A percentile compares a stretch with the other conserved stretches of the same genome.
phyloP scores from a whole-genome alignment of 805 yeast genomes.

The Ogataea polymorpha region DNA sequence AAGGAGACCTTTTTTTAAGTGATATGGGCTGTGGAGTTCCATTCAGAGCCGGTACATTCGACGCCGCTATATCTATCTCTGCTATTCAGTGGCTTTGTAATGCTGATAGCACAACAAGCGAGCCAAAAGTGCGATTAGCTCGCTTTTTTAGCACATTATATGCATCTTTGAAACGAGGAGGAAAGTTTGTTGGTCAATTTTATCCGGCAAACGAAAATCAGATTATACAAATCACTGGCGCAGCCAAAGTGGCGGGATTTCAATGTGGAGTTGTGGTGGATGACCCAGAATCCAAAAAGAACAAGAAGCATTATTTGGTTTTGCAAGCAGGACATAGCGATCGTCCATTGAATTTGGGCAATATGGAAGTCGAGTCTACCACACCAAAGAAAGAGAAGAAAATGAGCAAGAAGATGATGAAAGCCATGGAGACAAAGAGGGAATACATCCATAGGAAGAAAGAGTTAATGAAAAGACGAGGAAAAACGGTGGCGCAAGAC shows the following conservation, averaged over 20 bases:
- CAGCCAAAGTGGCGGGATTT: conserved; percentile 93
- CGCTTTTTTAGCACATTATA: conserved; percentile 85
- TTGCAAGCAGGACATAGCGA: conserved; percentile 83
- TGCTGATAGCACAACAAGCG: conserved; percentile 79
- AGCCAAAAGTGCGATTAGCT: conserved; percentile 78
- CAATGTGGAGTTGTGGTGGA: conserved; percentile 94
- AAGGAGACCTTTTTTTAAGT: conserved; percentile 86
- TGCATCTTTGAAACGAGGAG: conserved; percentile 86
- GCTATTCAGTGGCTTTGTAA: conserved; percentile 98
- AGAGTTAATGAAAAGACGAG: conserved; percentile 88
- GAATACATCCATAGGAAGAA: conserved; percentile 88
- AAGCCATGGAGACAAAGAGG: conserved; percentile 68
- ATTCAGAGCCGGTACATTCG: conserved; percentile 93
- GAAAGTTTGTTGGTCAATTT: conserved; percentile 95
- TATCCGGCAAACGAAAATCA: conserved; percentile 91
- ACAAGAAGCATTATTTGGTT: conserved; percentile 87
- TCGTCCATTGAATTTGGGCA: conserved; percentile 69
- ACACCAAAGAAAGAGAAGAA: conserved; percentile 34
- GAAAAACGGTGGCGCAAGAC: conserved; percentile 83
- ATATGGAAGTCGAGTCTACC: conserved; percentile 77
- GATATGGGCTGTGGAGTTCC: conserved; percentile 96
- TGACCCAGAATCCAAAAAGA: conserved; percentile 88
- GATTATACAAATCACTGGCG: conserved; percentile 67
- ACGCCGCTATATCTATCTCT: conserved; percentile 91
- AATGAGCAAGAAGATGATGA: conserved; percentile 45